phyloP scores from a whole-genome alignment of 306 rosid species.

The Parietaria judaica region DNA sequence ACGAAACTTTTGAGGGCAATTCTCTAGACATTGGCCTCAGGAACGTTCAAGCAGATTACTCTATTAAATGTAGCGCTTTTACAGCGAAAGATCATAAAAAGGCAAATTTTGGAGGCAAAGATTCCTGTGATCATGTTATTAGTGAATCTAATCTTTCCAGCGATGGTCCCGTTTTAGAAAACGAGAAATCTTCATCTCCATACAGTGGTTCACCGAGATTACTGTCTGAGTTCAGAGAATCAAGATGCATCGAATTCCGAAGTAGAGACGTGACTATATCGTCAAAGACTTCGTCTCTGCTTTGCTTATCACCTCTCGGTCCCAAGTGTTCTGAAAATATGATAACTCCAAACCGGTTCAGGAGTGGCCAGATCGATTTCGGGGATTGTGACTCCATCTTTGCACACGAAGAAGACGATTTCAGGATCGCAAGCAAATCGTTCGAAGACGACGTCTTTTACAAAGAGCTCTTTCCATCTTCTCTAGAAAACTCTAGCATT shows the following conservation, averaged over 20 bases:
- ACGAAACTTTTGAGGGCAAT: slow-evolving; percentile 59
- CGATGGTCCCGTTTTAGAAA: slow-evolving; percentile 55
- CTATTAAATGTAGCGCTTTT: slow-evolving; percentile 27
- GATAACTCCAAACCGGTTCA: slow-evolving; percentile 31
- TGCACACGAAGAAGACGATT: slow-evolving; percentile 36
- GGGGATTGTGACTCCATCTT: slow-evolving; percentile 29
- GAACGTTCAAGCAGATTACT: slow-evolving; percentile 23
- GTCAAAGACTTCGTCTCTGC: slow-evolving; percentile 44
- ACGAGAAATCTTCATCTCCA: slow-evolving; percentile 23
- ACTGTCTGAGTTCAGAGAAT: slow-evolving; percentile 28
- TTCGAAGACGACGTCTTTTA: slow-evolving; percentile 49
- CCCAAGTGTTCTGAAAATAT: slow-evolving; percentile 72
- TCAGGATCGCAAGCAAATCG: slow-evolving; percentile 35
- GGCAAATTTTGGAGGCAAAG: slow-evolving; percentile 69
- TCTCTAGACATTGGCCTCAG: slow-evolving; percentile 56
- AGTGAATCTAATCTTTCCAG: slow-evolving; percentile 28
- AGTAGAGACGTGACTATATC: slow-evolving; percentile 32
- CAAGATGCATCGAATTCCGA: slow-evolving; percentile 27
- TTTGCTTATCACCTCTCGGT: slow-evolving; percentile 86
- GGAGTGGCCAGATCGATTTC: slow-evolving; percentile 30
- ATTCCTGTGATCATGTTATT: slow-evolving; percentile 15
- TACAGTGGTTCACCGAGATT: slow-evolving; percentile 22
- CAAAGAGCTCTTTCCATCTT: slow-evolving; percentile 57
- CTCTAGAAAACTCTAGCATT: slow-evolving; percentile 43
- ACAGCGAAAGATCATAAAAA: slow-evolving; percentile 65